Evolutionary conservation across 2,329 filamentous ascomycete species (phyloP), one percentile per base, ranked within the genome.

Genomic region (Alternaria infectoria): DNA sequence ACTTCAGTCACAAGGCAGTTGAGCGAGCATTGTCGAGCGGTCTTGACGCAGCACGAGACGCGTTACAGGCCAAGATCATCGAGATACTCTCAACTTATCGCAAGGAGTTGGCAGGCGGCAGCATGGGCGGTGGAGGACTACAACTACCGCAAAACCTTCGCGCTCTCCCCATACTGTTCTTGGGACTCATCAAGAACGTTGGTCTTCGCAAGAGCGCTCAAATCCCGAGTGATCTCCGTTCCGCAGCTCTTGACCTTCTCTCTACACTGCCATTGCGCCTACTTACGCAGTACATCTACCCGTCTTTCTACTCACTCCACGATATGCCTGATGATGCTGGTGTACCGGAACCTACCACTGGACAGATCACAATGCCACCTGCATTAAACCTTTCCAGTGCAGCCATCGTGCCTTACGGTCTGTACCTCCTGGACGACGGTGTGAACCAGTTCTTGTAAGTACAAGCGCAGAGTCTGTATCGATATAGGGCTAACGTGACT

Each of bases 251-350:
- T 51, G 97, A 93, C 80, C 87, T 96, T 66, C 86, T 99, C n/a
- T 98, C 95, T 15, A 99, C 96, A 4, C 86, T 98, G 26, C 95
- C 95, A 1, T 86, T 97, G 36, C 93, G 93, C 19, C 88, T 98
- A 23, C 82, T 98, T 71, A 93, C 97, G 79, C 93, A 97, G 80
- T 97, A 96, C 83, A 96, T 97, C 73, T 85, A 85, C 71, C 84
- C 84, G 10, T 70, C 67, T 40, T 79, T 79, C 57, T 75, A 77
- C 66, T 75, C 72, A 32, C 71, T 77, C 44, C 75, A 77, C 45
- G 95, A 98, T 80, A 97, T 99, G 95, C 94, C 96, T 5, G 94
- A 98, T 79, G 91, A 91, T 70, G 93, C 93, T 7, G 96, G 96
- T 61, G 85, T 93, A 28, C 93, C 93, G 1, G 92, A 98, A 72